A percentile compares a stretch with the other conserved stretches of the same genome.
These are phyloP conservation scores for Lipomyces kockii DNA, from an alignment of 805 yeast genomes.

Conservation along the genomic window DNA sequence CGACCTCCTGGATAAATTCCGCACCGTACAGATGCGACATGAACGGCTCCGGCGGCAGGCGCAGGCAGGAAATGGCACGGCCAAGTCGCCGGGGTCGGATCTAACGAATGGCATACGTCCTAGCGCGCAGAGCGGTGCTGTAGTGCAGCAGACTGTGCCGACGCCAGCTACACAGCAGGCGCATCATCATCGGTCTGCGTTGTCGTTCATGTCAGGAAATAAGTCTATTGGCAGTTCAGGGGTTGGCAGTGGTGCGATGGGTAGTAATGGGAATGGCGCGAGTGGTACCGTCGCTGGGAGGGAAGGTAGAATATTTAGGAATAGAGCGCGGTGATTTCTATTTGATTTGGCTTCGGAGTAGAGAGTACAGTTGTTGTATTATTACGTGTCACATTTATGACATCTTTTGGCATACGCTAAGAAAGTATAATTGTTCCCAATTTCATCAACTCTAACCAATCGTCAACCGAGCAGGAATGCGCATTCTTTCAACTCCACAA, in stretches of 20 bases:
- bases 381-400: not conserved
- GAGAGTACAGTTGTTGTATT: not conserved
- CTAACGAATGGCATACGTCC: not conserved
- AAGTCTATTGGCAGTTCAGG: slow-evolving; percentile 4
- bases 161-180: slow-evolving; percentile 19
- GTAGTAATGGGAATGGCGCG: not conserved
- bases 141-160: not conserved
- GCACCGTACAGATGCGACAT: slow-evolving; percentile 53
- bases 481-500: slow-evolving; percentile 24
- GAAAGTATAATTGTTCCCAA: too few relatives aligned
- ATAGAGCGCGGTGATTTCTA: not conserved
- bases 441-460: not conserved
- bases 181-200: slow-evolving; percentile 30
- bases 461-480: not conserved
- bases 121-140: not conserved
- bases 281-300: not conserved
- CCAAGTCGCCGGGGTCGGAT: not conserved
- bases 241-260: not conserved
- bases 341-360: not conserved
- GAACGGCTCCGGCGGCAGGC: slow-evolving; percentile 40
- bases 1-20: slow-evolving; percentile 55
- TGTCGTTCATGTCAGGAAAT: slow-evolving; percentile 32
- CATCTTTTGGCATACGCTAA: not conserved
- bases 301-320: slow-evolving; percentile 1
- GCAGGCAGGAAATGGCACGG: slow-evolving; percentile 8